These are phyloP conservation scores for Lasiodiplodia sp. DNA, from an alignment of 2,329 filamentous ascomycete species.

Conservation along the genomic window DNA sequence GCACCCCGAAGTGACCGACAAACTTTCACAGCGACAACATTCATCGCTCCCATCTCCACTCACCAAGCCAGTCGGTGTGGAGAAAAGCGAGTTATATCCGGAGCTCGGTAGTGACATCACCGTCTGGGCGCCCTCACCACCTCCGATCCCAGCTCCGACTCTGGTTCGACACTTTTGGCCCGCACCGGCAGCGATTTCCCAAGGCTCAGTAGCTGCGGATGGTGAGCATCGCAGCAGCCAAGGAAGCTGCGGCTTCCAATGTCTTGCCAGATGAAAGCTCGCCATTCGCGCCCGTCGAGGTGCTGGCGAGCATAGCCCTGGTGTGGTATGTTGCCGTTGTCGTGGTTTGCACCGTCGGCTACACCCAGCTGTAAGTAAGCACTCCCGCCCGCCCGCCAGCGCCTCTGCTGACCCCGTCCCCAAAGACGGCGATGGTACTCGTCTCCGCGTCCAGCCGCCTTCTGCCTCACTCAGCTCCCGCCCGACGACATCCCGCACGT, in stretches of 20 bases:
- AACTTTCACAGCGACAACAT: not conserved
- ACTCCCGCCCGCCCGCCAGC: constrained; percentile 20
- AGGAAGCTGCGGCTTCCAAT: constrained; percentile 26
- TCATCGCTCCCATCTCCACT: not conserved
- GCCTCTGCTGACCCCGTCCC: constrained; percentile 10
- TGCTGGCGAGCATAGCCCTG: constrained; percentile 57
- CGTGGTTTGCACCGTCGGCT: constrained; percentile 64
- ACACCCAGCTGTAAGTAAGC: constrained; percentile 62
- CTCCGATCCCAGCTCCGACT: constrained; percentile 20
- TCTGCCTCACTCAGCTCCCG: constrained; percentile 47
- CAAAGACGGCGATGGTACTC: constrained; percentile 64
- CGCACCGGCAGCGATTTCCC: not conserved
- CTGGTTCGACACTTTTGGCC: not conserved
- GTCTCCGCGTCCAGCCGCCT: constrained; percentile 51
- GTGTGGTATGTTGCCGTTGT: constrained; percentile 65
- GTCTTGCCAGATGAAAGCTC: constrained; percentile 34
- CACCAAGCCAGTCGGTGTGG: not conserved
- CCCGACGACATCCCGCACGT: constrained; percentile 72
- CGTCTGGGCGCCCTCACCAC: not conserved
- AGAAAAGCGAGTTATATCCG: not conserved
- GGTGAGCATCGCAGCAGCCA: constrained; percentile 37
- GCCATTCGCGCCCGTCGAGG: constrained; percentile 42
- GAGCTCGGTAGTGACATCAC: constrained; percentile 25
- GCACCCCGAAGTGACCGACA: no score
- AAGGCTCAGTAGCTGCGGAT: constrained; percentile 40